Evolutionary conservation across 805 yeast genomes (phyloP).

Genomic region (Saccharomycopsis guyanensis): DNA sequence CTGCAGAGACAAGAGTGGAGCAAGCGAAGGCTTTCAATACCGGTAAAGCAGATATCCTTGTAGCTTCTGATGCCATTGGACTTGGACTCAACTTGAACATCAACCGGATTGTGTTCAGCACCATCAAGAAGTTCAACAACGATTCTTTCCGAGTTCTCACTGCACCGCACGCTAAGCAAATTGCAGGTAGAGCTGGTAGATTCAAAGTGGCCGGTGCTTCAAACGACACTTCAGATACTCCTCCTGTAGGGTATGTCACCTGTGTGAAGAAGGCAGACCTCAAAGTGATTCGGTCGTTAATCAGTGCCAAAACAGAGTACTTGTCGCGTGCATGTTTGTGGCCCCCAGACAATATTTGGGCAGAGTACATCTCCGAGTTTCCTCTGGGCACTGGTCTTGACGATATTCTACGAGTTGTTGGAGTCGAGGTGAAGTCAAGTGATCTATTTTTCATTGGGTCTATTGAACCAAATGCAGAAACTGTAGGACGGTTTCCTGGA

Average conservation of each 20-base stretch:
- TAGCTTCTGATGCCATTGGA: conserved; percentile 96
- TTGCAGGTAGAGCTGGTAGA: conserved; percentile 95
- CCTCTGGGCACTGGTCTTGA: conserved; percentile 42
- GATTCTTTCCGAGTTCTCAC: conserved; percentile 38
- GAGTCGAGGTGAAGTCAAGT: conserved; percentile 30
- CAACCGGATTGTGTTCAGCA: conserved; percentile 68
- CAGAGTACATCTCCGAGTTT: conserved; percentile 53
- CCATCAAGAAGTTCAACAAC: conserved; percentile 68
- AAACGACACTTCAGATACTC: neutral
- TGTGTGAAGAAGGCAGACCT: conserved; percentile 24
- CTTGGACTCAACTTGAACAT: conserved; percentile 92
- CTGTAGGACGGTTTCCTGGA: conserved; percentile 38
- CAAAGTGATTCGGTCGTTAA: conserved; percentile 35
- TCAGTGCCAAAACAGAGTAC: conserved; percentile 44
- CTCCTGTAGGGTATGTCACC: conserved; percentile 14
- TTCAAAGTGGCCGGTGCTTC: conserved; percentile 31
- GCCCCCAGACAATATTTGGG: conserved; percentile 74
- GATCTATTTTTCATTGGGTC: conserved; percentile 33
- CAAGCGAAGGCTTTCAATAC: conserved; percentile 75
- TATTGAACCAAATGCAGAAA: conserved; percentile 31
- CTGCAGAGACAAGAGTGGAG: conserved; percentile 85
- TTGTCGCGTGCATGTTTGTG: conserved; percentile 61
- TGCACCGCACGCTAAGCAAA: conserved; percentile 73
- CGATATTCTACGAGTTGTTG: conserved; percentile 42
- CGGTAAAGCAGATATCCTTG: conserved; percentile 74